Conservation (phyloP, 2,329 filamentous ascomycete species). For the Trichoderma oligosporum region DNA sequence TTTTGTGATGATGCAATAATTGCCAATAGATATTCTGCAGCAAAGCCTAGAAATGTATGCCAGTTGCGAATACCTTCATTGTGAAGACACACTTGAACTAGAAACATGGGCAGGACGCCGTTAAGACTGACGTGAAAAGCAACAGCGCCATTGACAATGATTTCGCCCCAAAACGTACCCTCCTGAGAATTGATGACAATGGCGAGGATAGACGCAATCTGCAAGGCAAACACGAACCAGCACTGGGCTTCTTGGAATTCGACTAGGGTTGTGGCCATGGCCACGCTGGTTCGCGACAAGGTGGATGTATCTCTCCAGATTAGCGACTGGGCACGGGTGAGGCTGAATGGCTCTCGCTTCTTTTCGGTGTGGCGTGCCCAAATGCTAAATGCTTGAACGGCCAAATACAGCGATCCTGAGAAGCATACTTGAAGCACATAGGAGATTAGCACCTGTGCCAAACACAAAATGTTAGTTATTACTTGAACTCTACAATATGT, state of each 20-base stretch:
- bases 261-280: conserved; percentile 39
- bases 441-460: conserved; percentile 36
- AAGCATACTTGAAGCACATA: conserved; percentile 39
- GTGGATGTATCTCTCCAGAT: conserved; percentile 38
- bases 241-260: conserved; percentile 40
- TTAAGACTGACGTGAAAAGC: conserved; percentile 38
- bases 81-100: conserved; percentile 38
- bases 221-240: conserved; percentile 40
- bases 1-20: conserved; percentile 38
- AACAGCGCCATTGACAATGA: conserved; percentile 37
- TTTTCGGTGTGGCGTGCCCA: conserved; percentile 35
- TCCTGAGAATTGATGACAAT: conserved; percentile 41
- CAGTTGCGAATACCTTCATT: conserved; percentile 40
- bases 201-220: conserved; percentile 40
- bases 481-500: background rate
- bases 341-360: conserved; percentile 24
- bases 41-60: conserved; percentile 41
- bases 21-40: conserved; percentile 37
- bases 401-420: conserved; percentile 32
- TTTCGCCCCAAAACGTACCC: conserved; percentile 39
- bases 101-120: conserved; percentile 37
- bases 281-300: conserved; percentile 37
- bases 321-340: conserved; percentile 36
- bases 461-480: conserved; percentile 11
- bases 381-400: conserved; percentile 35